A percentile compares a stretch with the other conserved stretches of the same genome.
These are phyloP conservation scores for Kockiozyma suomiensis DNA, from an alignment of 805 yeast genomes.

Conservation along the genomic window DNA sequence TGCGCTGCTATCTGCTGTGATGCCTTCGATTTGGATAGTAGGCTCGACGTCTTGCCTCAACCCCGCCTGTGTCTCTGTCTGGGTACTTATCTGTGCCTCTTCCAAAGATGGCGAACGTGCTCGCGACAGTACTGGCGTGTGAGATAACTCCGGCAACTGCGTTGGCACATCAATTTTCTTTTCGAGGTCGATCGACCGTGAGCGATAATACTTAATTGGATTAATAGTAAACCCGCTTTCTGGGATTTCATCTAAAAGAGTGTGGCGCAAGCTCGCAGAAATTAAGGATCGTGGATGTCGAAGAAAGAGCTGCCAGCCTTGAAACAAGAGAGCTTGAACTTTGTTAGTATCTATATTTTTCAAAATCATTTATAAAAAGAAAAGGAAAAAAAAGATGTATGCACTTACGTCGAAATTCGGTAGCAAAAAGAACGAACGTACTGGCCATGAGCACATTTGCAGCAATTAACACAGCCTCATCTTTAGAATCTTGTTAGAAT, in stretches of 20 bases:
- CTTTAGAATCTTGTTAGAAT: too few relatives aligned
- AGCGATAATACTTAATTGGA: slow-evolving; percentile 7
- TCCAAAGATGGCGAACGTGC: neutral
- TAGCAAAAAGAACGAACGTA: slow-evolving; percentile 5
- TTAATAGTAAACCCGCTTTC: slow-evolving; percentile 5
- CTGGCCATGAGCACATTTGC: slow-evolving; percentile 13
- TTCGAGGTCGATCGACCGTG: neutral
- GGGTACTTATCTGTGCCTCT: too few relatives aligned
- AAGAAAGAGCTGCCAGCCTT: slow-evolving; percentile 20
- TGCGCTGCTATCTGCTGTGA: too few relatives aligned
- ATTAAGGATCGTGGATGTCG: slow-evolving; percentile 17
- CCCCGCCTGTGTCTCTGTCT: too few relatives aligned
- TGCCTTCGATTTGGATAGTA: too few relatives aligned
- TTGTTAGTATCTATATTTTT: neutral
- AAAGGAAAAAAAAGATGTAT: neutral
- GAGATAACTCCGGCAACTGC: neutral
- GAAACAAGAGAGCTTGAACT: slow-evolving; percentile 11
- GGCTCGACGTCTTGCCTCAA: too few relatives aligned
- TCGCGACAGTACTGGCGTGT: neutral
- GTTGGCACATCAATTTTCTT: neutral
- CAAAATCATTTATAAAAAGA: too few relatives aligned
- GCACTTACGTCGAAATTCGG: slow-evolving; percentile 15
- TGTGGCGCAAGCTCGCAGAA: neutral
- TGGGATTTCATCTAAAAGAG: slow-evolving; percentile 2
- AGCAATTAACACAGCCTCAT: slow-evolving; percentile 2